Evolutionary conservation across 306 rosid species (phyloP), one percentile per base, ranked within the genome.

Genomic region (Vigna angularis): DNA sequence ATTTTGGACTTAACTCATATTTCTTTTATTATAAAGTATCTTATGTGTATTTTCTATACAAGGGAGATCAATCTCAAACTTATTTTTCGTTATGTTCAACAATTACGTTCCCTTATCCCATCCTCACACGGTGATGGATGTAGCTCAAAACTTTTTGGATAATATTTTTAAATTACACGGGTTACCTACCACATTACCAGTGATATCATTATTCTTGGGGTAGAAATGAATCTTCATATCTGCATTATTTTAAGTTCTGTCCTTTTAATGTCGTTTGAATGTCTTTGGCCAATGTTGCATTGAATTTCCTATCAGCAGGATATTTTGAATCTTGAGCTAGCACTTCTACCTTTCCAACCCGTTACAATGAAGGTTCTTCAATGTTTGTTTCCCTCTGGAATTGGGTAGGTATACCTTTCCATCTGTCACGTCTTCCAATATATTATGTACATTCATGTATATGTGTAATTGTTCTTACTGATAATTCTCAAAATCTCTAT

Each of bases 331-430:
- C 90, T 85, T 9, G 47, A 42, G 73, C 83, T 89, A 72, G 90
- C 91, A 9, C 92, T 94, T 34, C 85, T 89, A 57, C 97, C 97
- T 83, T 94, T 89, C 83, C 80, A 85, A 85, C 97, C 97, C 66
- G 79, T 90, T 82, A 86, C 79, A 49, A 90, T 92, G 92, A 90
- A 89, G 83, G 97, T 92, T 83, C 95, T 90, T 83, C 95, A 86
- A 62, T 94, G 95, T 82, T 47, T 84, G 22, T 92, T 90, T 82
- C 88, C 90, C 65, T 87, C 95, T 47, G 97, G 97, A 69, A 89
- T 89, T 74, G 93, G 84, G 98, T 94, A 36, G 67, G 67, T 65
- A 75, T 78, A 48, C 75, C 16, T 74, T 65, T 77, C 61, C 53
- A 48, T 34, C 32, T 9, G 44, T 50, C 52, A 38, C 56, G 68